Conservation (phyloP, 1,284 basidiomycete genomes). For the Tilletia walkeri region DNA sequence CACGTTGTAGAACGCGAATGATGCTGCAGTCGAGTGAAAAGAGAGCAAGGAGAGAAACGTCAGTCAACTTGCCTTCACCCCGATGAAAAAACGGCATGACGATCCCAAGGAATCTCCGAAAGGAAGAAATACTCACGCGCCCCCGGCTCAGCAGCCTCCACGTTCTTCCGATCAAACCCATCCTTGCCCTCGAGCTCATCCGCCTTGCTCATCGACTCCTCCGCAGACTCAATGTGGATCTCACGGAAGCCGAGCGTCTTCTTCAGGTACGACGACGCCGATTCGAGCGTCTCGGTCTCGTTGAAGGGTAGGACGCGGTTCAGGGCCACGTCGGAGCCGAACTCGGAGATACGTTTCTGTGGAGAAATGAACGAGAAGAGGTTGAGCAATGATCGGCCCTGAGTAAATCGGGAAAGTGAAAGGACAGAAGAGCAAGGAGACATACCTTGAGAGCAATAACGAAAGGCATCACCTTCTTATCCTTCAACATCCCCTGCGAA, state of each 20-base stretch:
- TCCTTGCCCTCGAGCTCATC: conserved; percentile 62
- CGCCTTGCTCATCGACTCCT: conserved; percentile 62
- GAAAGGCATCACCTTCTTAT: conserved; percentile 95
- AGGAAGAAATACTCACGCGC: background rate
- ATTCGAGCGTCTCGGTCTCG: conserved; percentile 71
- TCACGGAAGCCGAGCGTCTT: conserved; percentile 74
- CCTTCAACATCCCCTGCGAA: conserved; percentile 82
- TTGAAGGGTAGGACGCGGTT: conserved; percentile 83
- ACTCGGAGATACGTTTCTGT: conserved; percentile 78
- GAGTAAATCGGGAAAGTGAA: background rate
- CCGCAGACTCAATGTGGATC: conserved; percentile 70
- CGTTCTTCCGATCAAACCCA: conserved; percentile 68
- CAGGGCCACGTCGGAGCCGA: conserved; percentile 78
- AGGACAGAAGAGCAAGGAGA: conserved; percentile 19
- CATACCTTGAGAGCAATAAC: conserved; percentile 83
- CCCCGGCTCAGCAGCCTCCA: conserved; percentile 84
- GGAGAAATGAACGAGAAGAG: background rate
- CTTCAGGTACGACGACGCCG: conserved; percentile 67
- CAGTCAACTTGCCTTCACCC: too few species aligned
- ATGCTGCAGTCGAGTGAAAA: conserved; percentile 15
- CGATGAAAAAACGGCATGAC: background rate
- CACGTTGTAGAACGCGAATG: conserved; percentile 34
- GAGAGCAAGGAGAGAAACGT: background rate
- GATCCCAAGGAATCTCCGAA: background rate
- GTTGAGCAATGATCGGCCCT: background rate